Percentiles rank a stretch among this genome's conserved stretches.
phyloP scores from a whole-genome alignment of 345 rosid species.

The Kernera saxatilis region DNA sequence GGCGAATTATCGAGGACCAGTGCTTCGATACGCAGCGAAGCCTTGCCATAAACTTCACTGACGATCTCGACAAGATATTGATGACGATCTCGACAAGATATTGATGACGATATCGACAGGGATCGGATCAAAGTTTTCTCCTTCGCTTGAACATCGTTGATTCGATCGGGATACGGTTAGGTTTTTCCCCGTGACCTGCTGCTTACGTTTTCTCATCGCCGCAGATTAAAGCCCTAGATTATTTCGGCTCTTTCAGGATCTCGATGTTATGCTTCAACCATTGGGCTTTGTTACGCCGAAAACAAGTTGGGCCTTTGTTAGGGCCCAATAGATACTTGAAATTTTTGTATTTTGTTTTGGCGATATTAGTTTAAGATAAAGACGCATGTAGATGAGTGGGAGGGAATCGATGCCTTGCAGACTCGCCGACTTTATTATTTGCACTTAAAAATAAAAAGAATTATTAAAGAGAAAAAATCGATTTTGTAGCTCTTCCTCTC shows the following conservation, averaged over 20 bases:
- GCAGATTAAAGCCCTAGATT: no score
- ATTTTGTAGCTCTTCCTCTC: constrained; percentile 28
- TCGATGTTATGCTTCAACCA: no score
- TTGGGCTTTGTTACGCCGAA: not conserved
- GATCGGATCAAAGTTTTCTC: no score
- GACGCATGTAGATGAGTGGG: not conserved
- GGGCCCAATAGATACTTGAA: not conserved
- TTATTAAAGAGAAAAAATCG: constrained; percentile 7
- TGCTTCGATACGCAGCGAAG: not conserved
- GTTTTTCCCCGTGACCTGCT: no score
- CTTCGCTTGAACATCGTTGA: no score
- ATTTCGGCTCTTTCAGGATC: no score
- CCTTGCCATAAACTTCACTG: no score
- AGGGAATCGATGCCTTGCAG: constrained; percentile 18
- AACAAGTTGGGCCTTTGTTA: not conserved
- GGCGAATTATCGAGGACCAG: not conserved
- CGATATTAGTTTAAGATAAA: not conserved
- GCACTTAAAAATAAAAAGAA: not conserved
- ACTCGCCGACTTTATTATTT: not conserved
- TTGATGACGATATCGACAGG: no score
- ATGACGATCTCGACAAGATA: no score
- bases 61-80: no score
- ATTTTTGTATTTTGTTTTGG: not conserved
- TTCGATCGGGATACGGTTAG: no score
- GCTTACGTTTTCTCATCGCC: no score